These are phyloP conservation scores for Xylariaceae sp. DNA, from an alignment of 2,329 filamentous ascomycete species.

Conservation along the genomic window DNA sequence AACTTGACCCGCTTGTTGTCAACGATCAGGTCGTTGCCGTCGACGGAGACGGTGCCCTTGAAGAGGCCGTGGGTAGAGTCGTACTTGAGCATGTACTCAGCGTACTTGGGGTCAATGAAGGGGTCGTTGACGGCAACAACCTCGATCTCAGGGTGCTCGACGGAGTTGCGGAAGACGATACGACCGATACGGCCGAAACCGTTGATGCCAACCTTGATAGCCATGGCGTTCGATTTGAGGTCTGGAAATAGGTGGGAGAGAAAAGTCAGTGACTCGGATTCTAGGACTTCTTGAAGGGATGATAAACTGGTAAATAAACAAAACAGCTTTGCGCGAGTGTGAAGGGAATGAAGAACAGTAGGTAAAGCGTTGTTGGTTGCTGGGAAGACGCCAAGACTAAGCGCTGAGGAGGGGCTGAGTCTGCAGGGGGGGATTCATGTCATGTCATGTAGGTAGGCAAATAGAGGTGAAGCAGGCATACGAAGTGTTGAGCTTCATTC, in stretches of 20 bases:
- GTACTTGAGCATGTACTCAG: conserved; percentile 99
- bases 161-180: conserved; percentile 97
- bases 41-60: conserved; percentile 81
- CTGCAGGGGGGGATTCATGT: background rate
- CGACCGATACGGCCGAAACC: conserved; percentile 99
- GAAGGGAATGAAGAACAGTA: background rate
- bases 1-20: conserved; percentile 95
- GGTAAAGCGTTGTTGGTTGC: background rate
- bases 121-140: conserved; percentile 98
- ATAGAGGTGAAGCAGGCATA: background rate
- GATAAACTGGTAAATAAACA: too few relatives aligned
- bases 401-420: conserved; percentile 3
- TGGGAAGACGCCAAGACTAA: background rate
- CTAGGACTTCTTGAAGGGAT: background rate
- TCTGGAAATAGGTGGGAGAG: conserved; percentile 13
- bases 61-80: conserved; percentile 95
- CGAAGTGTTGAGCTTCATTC: conserved; percentile 6
- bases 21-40: conserved; percentile 68
- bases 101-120: conserved; percentile 97
- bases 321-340: too few relatives aligned
- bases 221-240: conserved; percentile 36
- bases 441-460: too few relatives aligned
- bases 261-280: conserved; percentile 12
- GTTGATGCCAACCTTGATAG: conserved; percentile 90
- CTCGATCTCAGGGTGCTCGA: conserved; percentile 84